Percentiles rank a stretch among this genome's conserved stretches.
phyloP scores from a whole-genome alignment of 257 asterid genomes.

The Petunia secreta region DNA sequence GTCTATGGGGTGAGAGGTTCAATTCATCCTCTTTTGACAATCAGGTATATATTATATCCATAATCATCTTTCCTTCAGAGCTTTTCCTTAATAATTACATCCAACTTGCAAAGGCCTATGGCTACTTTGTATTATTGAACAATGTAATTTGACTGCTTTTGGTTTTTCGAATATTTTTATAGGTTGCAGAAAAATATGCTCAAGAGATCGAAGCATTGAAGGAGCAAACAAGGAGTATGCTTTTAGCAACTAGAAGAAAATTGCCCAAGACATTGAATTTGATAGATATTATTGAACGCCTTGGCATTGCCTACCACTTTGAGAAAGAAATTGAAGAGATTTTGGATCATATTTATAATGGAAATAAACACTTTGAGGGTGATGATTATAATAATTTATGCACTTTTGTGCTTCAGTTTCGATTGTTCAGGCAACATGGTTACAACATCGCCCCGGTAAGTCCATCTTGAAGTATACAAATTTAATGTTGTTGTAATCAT shows the following conservation, averaged over 20 bases:
- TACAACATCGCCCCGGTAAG: slow-evolving; percentile 38
- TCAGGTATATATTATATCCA: not conserved
- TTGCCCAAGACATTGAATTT: slow-evolving; percentile 25
- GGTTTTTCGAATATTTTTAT: not conserved
- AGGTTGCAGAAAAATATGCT: not conserved
- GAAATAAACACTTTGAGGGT: too few species aligned
- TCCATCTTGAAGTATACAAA: not conserved
- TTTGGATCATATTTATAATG: not conserved
- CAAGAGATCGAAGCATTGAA: slow-evolving; percentile 33
- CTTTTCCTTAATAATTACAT: too few species aligned
- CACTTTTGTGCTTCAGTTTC: slow-evolving; percentile 39
- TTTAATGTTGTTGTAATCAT: slow-evolving; percentile 24
- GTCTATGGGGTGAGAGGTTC: slow-evolving; percentile 41
- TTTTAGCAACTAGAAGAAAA: not conserved
- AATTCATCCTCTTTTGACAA: not conserved
- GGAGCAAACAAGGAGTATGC: slow-evolving; percentile 28
- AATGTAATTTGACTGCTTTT: too few species aligned
- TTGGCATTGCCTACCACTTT: slow-evolving; percentile 42
- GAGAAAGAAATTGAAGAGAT: slow-evolving; percentile 39
- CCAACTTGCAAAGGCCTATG: too few species aligned
- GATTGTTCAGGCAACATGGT: slow-evolving; percentile 45
- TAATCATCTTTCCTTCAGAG: not conserved
- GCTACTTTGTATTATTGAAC: too few species aligned
- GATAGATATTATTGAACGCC: slow-evolving; percentile 41
- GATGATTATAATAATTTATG: not conserved